Base-by-base conservation (phyloP, 2,329 filamentous ascomycete species). In the Trichoderma asperellum region DNA sequence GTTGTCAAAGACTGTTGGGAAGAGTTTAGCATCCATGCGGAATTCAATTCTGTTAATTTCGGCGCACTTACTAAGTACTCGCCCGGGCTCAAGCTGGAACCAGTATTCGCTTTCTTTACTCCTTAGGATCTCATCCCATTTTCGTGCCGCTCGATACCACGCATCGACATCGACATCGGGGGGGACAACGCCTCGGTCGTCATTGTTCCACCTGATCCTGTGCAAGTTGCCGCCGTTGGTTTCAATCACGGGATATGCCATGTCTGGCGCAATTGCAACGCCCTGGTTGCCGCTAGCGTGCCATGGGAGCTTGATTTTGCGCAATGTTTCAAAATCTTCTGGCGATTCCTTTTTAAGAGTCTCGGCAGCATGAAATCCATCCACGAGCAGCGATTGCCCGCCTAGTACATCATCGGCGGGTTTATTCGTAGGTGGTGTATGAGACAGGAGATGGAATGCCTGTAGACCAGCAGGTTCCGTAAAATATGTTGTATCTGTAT, bases 401-500 rank as follows among this genome's bases (percentile, higher is more conserved):
- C 95, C 96, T 2, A 83, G 73, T 1, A 71, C 75, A 1, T 78
- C 76, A 16, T 75, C 83, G 70, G 73, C 80, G 69, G 73, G 70
- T n/a, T 72, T 68, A n/a, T 75, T 75, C 0, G 75, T 73, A 3
- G 79, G 78, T 27, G 88, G 86, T 2, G 85, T 81, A 8, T 89
- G 91, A 0, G 92, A 96, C 34, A 98, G 86, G 58, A 97, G 84
- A 77, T 99, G 96, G 79, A 99, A 96, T 32, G 96, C 89, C 79
- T 99, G 96, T 40, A 99, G 86, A 11, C 95, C 93, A 2, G 92
- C 90, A 0, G 96, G 95, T 72, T 98, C 95, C 27, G 89, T 94
- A 81, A 98, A 98, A 80, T 99, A 98, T 0, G 95, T 97, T 7
- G 89, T 98, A 81, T 99, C 96, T 1, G 95, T 98, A 79, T 99